These are phyloP conservation scores for Leccinum cinnamomeum DNA, from an alignment of 1,284 basidiomycete genomes.

Conservation along the genomic window DNA sequence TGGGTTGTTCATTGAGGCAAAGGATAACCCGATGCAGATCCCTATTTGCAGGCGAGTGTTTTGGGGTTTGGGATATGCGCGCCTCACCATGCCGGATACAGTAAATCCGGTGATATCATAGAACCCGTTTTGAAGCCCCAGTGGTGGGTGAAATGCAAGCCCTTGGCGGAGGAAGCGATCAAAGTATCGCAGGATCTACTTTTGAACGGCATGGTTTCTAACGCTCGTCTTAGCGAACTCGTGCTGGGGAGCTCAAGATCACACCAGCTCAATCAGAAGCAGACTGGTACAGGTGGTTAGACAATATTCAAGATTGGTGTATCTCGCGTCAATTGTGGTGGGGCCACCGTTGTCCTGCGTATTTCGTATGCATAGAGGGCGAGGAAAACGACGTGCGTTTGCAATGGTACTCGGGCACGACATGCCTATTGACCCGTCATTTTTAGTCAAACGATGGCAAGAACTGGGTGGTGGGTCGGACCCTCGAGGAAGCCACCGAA, in stretches of 20 bases:
- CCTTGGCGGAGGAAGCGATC: constrained; percentile 88
- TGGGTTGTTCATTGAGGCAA: constrained; percentile 88
- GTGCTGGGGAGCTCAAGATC: constrained; percentile 83
- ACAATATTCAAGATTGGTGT: constrained; percentile 98
- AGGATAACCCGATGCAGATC: constrained; percentile 95
- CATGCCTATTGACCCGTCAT: neutral
- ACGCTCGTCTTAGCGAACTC: constrained; percentile 62
- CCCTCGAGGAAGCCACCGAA: constrained; percentile 75
- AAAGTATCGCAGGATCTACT: constrained; percentile 49
- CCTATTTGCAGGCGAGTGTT: constrained; percentile 76
- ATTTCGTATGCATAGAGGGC: constrained; percentile 89
- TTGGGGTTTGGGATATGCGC: constrained; percentile 9
- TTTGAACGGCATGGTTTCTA: neutral
- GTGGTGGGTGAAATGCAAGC: constrained; percentile 99
- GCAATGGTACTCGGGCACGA: constrained; percentile 3
- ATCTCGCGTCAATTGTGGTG: constrained; percentile 99
- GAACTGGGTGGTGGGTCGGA: constrained; percentile 92
- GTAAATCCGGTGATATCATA: constrained; percentile 95
- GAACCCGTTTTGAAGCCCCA: constrained; percentile 97
- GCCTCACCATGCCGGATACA: constrained; percentile 31
- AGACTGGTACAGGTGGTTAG: constrained; percentile 98
- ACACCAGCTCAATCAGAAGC: constrained; percentile 84
- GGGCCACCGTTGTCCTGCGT: constrained; percentile 97
- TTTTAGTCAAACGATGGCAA: constrained; percentile 65
- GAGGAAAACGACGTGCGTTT: constrained; percentile 67